These are phyloP conservation scores for Fusarium goolgardi DNA, from an alignment of 2,329 filamentous ascomycete genomes.

Conservation along the genomic window DNA sequence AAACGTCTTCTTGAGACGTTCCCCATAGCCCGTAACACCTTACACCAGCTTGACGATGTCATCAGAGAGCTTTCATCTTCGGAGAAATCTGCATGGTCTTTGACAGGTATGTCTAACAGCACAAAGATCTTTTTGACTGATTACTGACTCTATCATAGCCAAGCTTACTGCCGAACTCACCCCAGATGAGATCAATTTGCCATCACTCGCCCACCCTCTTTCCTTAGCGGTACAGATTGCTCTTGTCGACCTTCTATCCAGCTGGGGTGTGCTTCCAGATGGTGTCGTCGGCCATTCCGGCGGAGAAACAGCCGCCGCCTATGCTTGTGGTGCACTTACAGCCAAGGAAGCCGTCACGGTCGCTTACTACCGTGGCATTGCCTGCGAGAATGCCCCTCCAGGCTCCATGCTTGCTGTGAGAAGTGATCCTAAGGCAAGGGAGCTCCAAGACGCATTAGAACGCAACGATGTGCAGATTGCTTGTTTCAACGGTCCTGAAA, in stretches of 20 bases:
- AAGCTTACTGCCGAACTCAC: slow-evolving; percentile 35
- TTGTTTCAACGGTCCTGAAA: slow-evolving; percentile 42
- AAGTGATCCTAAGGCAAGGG: slow-evolving; percentile 36
- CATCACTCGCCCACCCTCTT: slow-evolving; percentile 37
- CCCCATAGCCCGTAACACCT: slow-evolving; percentile 39
- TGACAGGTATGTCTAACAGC: slow-evolving; percentile 14
- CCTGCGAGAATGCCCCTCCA: slow-evolving; percentile 37
- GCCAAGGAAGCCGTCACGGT: slow-evolving; percentile 39
- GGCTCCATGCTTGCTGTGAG: slow-evolving; percentile 37
- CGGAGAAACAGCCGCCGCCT: slow-evolving; percentile 42
- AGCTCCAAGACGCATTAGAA: slow-evolving; percentile 33
- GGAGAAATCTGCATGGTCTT: slow-evolving; percentile 18
- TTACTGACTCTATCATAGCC: slow-evolving; percentile 26
- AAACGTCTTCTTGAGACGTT: slow-evolving; percentile 39
- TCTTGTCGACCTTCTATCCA: slow-evolving; percentile 34
- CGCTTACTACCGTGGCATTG: slow-evolving; percentile 39
- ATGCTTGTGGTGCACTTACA: slow-evolving; percentile 40
- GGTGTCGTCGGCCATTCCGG: slow-evolving; percentile 41
- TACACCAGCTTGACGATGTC: slow-evolving; percentile 30
- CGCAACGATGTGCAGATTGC: slow-evolving; percentile 40
- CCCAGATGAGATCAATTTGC: slow-evolving; percentile 32
- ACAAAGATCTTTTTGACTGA: accelerated
- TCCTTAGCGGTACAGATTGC: slow-evolving; percentile 39
- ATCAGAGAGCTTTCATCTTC: slow-evolving; percentile 27
- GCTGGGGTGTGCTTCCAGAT: slow-evolving; percentile 37